Evolutionary conservation across 2,329 filamentous ascomycete species (phyloP).

Genomic region (Microdochium bolleyi): DNA sequence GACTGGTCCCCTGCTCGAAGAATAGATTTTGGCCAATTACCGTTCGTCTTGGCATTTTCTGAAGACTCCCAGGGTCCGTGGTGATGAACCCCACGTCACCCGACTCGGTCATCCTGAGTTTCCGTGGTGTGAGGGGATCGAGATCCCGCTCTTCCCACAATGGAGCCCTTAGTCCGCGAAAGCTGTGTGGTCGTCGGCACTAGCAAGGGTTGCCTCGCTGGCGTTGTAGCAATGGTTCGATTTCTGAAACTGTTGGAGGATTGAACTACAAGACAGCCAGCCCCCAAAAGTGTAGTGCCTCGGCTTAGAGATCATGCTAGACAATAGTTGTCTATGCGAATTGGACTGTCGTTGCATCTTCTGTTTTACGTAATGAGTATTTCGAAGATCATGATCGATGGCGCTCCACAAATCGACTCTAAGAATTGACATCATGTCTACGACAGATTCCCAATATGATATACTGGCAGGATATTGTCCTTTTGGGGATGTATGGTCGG

Average conservation of each 20-base stretch:
- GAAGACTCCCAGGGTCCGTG: neutral
- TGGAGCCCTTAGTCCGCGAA: neutral
- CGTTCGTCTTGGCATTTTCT: neutral
- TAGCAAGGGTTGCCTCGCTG: neutral
- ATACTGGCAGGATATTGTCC: constrained; percentile 30
- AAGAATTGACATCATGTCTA: neutral
- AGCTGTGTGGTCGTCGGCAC: neutral
- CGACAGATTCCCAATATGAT: constrained; percentile 36
- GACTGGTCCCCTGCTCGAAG: neutral
- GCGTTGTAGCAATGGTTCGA: neutral
- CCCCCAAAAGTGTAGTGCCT: too few species aligned
- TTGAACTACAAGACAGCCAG: too few species aligned
- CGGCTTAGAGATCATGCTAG: neutral
- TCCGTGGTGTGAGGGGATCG: neutral
- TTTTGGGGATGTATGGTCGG: constrained; percentile 33
- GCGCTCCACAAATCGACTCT: neutral
- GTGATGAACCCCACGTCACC: neutral
- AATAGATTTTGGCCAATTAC: neutral
- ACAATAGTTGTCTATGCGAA: neutral
- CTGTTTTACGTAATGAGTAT: too few species aligned
- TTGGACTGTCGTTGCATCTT: neutral
- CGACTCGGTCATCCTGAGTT: neutral
- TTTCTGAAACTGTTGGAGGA: neutral
- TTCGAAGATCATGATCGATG: too few species aligned
- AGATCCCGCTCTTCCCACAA: neutral